Evolutionary conservation across 228 moss, liverwort and hornwort genomes (phyloP), one percentile per base, ranked within the genome.

Genomic region (Sphagnum magellanicum): DNA sequence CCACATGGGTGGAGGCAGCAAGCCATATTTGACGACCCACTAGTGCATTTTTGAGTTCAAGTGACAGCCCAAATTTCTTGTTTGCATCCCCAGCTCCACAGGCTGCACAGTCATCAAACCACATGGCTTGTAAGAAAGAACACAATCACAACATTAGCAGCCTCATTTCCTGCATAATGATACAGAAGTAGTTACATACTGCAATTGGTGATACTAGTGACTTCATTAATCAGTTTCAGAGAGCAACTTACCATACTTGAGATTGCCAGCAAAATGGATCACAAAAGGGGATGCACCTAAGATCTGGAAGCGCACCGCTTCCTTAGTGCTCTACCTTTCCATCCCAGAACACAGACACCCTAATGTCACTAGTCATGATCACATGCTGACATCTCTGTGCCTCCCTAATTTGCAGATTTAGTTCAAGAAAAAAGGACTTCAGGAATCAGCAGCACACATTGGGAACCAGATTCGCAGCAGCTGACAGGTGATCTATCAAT

Each of bases 1-100:
- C 85, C 15, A 74, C 58, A 72, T 97, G 97, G 64, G 88, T 97
- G 57, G 93, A 97, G 4, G 97, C 97, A 76, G 97, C 97, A 48
- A 97, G 75, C 97, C 93, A 97, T 61, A 90, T 80, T 52, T 88
- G 82, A 16, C 88, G 85, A 68, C 82, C 81, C 46, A 71, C 58
- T 46, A 93, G 78, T 53, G 80, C 83, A 71, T 76, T 74, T 69
- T 79, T 69, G 69, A 90, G 66, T 12, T 81, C 81, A 74, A 65
- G 74, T 75, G 79, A 82, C 52, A 76, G 4, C 59, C 74, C 81
- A 72, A 73, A 50, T 9, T 74, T 76, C 17, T 67, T 74, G 65
- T 69, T 76, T 55, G 82, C 76, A 78, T 87, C 78, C 73, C 82
- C 74, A 16, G 89, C 86, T 63, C 90, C 92, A 55, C 79, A 89